Evolutionary conservation across 2,329 filamentous ascomycete species (phyloP), one percentile per base, ranked within the genome.

Genomic region (Fonsecaea nubica): DNA sequence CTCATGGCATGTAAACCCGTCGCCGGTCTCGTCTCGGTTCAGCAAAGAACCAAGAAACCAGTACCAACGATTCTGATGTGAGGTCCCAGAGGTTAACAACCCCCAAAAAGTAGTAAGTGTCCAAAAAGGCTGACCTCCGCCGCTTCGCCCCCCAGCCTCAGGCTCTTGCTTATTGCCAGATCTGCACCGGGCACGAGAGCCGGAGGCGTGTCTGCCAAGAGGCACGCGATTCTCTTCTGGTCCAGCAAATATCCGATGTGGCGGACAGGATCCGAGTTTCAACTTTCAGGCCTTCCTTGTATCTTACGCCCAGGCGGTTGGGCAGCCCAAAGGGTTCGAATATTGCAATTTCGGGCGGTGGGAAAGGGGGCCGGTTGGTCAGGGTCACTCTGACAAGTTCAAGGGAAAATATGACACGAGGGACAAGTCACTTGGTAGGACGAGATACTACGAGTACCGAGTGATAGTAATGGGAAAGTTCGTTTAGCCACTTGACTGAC

Each of bases 201-300:
- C 59, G 38, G 35, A 42, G 21, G 48, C 38, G 35, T 30, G 33
- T 30, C 21, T 40, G 60, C 60, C 60, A 63, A 63, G 60, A 61
- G 58, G 58, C 58, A 61, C 58, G 58, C 58, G 58, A 53, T 61
- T 40, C 58, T 61, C 52, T 55, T 36, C 52, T 55, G 30, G 30
- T 35, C 18, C 45, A 25, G 45, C 45, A 25, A 50, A 50, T 50
- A 50, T 50, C 45, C 45, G 45, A 50, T 21, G 45, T 25, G 45
- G 45, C 45, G 45, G 45, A 9, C 25, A 21, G 45, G 45, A 50
- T 50, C 45, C 45, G 45, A 50, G 45, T 50, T 50, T 50, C 45
- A 50, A 21, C 45, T 21, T 50, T 21, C 18, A 45, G 40, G 40
- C 40, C 21, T 45, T n/a, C 40, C 40, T 10, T 3, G 40, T 45